Evolutionary conservation across 805 yeast genomes (phyloP).

Genomic region (Pichia nanzhaoensis): DNA sequence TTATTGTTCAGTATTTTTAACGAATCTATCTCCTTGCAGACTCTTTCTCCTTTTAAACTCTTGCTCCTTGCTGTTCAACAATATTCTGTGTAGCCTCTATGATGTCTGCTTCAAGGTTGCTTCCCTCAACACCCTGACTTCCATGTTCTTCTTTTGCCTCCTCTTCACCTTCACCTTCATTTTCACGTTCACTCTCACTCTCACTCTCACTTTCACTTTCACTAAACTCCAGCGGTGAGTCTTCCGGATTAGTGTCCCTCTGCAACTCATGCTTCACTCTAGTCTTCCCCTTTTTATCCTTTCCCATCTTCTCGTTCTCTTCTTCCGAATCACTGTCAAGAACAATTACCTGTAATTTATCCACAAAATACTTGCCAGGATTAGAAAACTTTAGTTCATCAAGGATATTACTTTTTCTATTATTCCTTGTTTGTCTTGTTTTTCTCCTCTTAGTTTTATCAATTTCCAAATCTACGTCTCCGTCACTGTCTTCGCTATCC

Average conservation of each 20-base stretch:
- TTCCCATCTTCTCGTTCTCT: background rate
- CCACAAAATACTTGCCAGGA: background rate
- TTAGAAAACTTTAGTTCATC: background rate
- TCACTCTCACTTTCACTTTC: background rate
- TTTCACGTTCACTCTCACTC: background rate
- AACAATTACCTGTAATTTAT: background rate
- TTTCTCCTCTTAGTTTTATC: background rate
- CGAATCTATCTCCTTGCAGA: too few relatives aligned
- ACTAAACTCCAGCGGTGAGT: background rate
- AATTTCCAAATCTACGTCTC: too few relatives aligned
- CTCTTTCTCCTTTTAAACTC: too few relatives aligned
- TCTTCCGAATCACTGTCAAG: conserved; percentile 6
- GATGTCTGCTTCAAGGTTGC: too few relatives aligned
- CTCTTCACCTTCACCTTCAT: background rate
- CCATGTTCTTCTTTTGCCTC: background rate
- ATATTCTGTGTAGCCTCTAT: too few relatives aligned
- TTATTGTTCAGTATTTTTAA: too few relatives aligned
- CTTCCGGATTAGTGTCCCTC: background rate
- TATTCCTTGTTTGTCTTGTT: background rate
- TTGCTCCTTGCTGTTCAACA: too few relatives aligned
- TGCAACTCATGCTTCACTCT: too few relatives aligned
- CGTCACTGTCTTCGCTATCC: too few relatives aligned
- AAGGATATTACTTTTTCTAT: background rate
- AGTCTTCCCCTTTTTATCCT: too few relatives aligned
- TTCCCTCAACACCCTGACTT: background rate